Evolutionary conservation across 31 red algal genomes (phyloP).

Genomic region (Asparagopsis taxiformis): DNA sequence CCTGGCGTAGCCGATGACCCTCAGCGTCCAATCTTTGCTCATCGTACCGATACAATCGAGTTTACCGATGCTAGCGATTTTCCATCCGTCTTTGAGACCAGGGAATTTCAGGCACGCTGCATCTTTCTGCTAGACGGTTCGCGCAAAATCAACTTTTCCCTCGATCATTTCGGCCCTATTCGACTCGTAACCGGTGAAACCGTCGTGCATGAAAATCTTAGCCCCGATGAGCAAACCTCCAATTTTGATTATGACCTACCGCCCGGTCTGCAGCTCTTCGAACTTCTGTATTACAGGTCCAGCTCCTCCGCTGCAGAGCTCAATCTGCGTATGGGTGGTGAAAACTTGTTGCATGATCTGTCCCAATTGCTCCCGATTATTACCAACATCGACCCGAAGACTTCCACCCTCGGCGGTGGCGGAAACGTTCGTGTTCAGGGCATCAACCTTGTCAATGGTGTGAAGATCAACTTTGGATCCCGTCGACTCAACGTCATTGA

Average conservation of each 20-base stretch:
- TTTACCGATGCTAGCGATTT: conserved; percentile 26
- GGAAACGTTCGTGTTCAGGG: conserved; percentile 27
- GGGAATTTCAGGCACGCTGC: conserved; percentile 46
- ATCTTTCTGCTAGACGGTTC: conserved; percentile 28
- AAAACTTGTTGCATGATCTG: conserved; percentile 39
- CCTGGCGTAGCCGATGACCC: conserved; percentile 24
- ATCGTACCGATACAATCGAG: conserved; percentile 3
- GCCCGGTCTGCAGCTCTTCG: conserved; percentile 12
- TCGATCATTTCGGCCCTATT: conserved; percentile 41
- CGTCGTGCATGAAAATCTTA: conserved; percentile 23
- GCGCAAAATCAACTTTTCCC: conserved; percentile 9
- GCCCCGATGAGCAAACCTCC: conserved; percentile 11
- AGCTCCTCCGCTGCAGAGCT: conserved; percentile 40
- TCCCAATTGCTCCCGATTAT: conserved; percentile 58
- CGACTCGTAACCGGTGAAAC: conserved; percentile 23
- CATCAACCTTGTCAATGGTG: conserved; percentile 40
- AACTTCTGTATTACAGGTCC: conserved; percentile 39
- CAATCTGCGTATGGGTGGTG: conserved; percentile 18
- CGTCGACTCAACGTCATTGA: conserved; percentile 13
- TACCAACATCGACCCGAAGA: conserved; percentile 15
- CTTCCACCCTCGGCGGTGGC: conserved; percentile 28
- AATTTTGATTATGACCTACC: conserved; percentile 6
- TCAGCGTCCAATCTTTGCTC: conserved; percentile 31
- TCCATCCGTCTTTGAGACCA: neutral
- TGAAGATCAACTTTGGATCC: conserved; percentile 29